phyloP scores from a whole-genome alignment of 805 yeast genomes.

The Candida berthetii region DNA sequence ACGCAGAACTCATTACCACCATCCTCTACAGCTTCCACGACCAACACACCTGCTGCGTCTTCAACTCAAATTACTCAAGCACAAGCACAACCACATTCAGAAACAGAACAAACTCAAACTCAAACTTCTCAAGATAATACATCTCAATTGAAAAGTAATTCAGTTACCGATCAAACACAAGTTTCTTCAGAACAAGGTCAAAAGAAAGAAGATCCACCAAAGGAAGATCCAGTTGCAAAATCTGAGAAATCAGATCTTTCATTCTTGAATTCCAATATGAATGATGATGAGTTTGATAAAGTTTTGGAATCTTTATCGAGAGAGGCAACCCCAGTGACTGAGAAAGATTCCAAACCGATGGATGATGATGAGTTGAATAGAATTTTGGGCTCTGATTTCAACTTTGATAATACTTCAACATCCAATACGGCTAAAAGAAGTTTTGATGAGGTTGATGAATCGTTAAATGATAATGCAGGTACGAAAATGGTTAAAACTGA shows the following conservation, averaged over 20 bases:
- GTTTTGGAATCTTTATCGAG: slow-evolving; percentile 19
- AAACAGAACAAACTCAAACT: background rate
- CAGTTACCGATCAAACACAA: background rate
- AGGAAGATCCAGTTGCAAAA: too few species aligned
- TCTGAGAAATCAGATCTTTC: slow-evolving; percentile 2
- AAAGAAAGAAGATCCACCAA: background rate
- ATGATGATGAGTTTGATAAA: slow-evolving; percentile 20
- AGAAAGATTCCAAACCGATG: slow-evolving; percentile 5
- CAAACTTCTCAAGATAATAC: background rate
- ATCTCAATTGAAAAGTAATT: too few species aligned
- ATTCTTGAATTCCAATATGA: slow-evolving; percentile 7
- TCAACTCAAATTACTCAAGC: background rate
- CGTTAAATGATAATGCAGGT: background rate
- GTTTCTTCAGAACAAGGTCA: too few species aligned
- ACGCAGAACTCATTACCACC: too few species aligned
- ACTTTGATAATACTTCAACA: slow-evolving; percentile 1
- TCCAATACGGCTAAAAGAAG: background rate
- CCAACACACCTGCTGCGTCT: too few species aligned
- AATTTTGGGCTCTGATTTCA: slow-evolving; percentile 14
- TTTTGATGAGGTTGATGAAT: background rate
- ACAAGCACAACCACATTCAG: background rate
- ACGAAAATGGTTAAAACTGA: background rate
- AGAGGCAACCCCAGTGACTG: slow-evolving; percentile 20
- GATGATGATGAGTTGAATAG: slow-evolving; percentile 21
- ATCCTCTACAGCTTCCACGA: too few species aligned